Evolutionary conservation across 1,284 basidiomycete species (phyloP).

Genomic region (Tausonia pullulans): DNA sequence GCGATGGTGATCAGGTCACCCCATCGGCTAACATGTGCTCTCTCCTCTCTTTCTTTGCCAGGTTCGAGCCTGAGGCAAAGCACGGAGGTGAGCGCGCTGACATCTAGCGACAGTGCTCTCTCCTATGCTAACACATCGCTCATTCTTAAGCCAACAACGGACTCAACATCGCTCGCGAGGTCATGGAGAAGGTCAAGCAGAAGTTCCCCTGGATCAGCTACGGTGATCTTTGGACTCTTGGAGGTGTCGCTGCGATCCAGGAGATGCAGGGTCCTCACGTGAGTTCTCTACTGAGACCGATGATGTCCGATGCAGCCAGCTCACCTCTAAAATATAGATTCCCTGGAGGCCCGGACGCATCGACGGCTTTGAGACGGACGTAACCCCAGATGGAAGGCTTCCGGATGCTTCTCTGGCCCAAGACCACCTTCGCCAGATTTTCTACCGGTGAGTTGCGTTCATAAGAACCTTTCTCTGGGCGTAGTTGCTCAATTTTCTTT

Average conservation of each 20-base stretch:
- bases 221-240: conserved; percentile 89
- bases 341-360: conserved; percentile 82
- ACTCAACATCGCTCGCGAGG: conserved; percentile 63
- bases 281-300: conserved; percentile 16
- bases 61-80: conserved; percentile 67
- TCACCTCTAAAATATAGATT: conserved; percentile 38
- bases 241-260: conserved; percentile 56
- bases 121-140: neutral
- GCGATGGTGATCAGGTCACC: neutral
- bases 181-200: conserved; percentile 76
- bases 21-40: neutral
- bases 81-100: neutral
- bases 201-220: conserved; percentile 77
- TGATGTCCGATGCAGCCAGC: neutral
- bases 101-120: neutral
- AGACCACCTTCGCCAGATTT: conserved; percentile 80
- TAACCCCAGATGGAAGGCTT: conserved; percentile 85
- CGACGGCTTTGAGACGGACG: conserved; percentile 63
- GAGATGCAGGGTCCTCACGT: conserved; percentile 40
- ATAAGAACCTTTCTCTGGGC: neutral
- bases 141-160: conserved; percentile 65
- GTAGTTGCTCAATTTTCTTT: conserved; percentile 7
- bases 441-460: conserved; percentile 49
- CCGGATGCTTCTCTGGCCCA: conserved; percentile 78
- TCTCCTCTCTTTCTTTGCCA: neutral